A percentile compares a stretch with the other conserved stretches of the same genome.
Evolutionary conservation across 352 stramenopile genomes (phyloP).

Genomic region (Pythium coloratum): DNA sequence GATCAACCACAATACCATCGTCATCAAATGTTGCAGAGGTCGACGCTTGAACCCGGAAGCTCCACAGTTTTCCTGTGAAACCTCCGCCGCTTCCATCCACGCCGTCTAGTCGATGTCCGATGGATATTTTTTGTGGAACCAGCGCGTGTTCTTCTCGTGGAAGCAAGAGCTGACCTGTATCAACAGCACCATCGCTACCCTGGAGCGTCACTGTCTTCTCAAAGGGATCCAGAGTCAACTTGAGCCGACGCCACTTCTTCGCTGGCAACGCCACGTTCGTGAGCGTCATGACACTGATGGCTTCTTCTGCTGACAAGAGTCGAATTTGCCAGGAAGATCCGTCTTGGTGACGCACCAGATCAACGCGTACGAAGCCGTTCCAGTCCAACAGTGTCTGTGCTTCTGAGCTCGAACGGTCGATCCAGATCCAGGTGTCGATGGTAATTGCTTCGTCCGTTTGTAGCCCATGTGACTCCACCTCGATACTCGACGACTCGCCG

Average conservation of each 20-base stretch:
- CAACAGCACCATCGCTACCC: neutral
- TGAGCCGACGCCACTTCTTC: slow-evolving; percentile 12
- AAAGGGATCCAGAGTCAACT: neutral
- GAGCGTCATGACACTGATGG: slow-evolving; percentile 15
- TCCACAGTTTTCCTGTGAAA: neutral
- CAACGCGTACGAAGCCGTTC: slow-evolving; percentile 5
- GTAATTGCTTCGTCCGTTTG: slow-evolving; percentile 27
- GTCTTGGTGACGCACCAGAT: slow-evolving; percentile 8
- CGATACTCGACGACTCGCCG: slow-evolving; percentile 9
- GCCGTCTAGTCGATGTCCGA: neutral
- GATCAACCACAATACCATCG: neutral
- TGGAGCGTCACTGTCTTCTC: neutral
- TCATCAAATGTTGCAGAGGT: neutral
- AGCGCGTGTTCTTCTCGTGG: too few relatives aligned
- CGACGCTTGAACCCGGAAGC: neutral
- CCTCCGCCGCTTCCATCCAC: neutral
- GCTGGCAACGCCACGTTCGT: neutral
- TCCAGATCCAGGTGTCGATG: slow-evolving; percentile 42
- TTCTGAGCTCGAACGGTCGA: slow-evolving; percentile 10
- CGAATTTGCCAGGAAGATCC: slow-evolving; percentile 10
- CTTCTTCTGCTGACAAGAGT: neutral
- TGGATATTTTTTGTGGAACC: too few relatives aligned
- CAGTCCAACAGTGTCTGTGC: slow-evolving; percentile 16
- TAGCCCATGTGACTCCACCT: slow-evolving; percentile 10
- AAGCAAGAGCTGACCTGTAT: slow-evolving; percentile 4